Evolutionary conservation across 2,329 filamentous ascomycete species (phyloP).

Genomic region (Arthrobotrys sinensis): DNA sequence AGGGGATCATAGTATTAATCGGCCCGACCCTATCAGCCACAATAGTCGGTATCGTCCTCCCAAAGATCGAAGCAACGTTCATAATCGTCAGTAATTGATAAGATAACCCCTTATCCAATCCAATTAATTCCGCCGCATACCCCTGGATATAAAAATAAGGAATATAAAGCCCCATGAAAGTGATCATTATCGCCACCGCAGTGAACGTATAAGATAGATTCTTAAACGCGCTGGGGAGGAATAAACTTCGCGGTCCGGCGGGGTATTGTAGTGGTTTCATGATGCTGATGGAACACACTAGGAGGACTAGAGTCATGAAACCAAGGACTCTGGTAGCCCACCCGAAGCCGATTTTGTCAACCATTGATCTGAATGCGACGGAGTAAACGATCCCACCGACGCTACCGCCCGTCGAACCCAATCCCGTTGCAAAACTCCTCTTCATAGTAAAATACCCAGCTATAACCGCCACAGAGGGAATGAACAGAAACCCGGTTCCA

Average conservation of each 20-base stretch:
- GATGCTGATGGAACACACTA: constrained; percentile 65
- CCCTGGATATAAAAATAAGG: constrained; percentile 68
- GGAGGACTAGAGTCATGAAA: constrained; percentile 64
- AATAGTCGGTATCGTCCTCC: constrained; percentile 70
- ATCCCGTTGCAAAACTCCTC: constrained; percentile 69
- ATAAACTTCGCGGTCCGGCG: constrained; percentile 63
- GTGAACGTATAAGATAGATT: constrained; percentile 66
- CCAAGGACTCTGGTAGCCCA: constrained; percentile 67
- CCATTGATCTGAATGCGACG: constrained; percentile 68
- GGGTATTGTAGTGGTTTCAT: constrained; percentile 62
- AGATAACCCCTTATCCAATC: constrained; percentile 69
- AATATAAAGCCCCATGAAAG: constrained; percentile 68
- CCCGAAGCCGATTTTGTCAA: constrained; percentile 66
- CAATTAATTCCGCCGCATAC: constrained; percentile 67
- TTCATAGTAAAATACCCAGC: constrained; percentile 68
- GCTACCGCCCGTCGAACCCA: constrained; percentile 69
- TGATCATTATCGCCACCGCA: constrained; percentile 67
- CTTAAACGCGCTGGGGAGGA: constrained; percentile 66
- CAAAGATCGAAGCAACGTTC: constrained; percentile 71
- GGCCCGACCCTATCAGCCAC: constrained; percentile 69
- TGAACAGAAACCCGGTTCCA: constrained; percentile 69
- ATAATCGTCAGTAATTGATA: constrained; percentile 72
- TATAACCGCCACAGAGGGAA: constrained; percentile 68
- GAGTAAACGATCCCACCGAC: constrained; percentile 68
- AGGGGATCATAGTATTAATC: constrained; percentile 68